A percentile compares a stretch with the other conserved stretches of the same genome.
phyloP scores from a whole-genome alignment of 2,329 filamentous ascomycete genomes.

The Epichloe gansuensis region DNA sequence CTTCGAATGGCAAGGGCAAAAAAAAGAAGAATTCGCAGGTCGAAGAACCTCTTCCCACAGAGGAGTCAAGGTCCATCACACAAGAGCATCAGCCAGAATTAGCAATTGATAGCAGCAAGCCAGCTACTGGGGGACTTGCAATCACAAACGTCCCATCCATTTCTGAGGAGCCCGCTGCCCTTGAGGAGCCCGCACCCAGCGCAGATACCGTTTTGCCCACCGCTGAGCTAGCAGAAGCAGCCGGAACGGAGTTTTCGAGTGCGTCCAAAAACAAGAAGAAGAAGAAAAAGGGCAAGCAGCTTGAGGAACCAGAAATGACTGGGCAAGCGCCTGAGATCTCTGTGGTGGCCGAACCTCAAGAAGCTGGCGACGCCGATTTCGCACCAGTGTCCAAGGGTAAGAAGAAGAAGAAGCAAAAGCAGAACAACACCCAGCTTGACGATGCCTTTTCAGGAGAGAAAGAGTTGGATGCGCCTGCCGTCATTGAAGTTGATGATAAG shows the following conservation, averaged over 20 bases:
- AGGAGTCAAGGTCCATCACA: neutral
- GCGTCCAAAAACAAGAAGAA: conserved; percentile 12
- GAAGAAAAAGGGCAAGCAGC: conserved; percentile 14
- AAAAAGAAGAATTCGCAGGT: conserved; percentile 6
- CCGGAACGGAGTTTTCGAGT: neutral
- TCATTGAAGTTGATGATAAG: neutral
- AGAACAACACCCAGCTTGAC: neutral
- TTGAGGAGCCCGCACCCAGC: neutral
- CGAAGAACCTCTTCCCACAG: neutral
- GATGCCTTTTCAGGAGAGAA: neutral
- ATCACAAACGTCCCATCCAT: neutral
- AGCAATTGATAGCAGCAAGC: neutral
- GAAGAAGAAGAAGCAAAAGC: neutral
- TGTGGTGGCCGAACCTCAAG: neutral
- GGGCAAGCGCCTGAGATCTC: conserved; percentile 3
- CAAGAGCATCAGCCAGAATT: neutral
- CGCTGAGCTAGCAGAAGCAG: neutral
- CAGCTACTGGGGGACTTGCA: neutral
- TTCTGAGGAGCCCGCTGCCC: neutral
- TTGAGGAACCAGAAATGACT: conserved; percentile 2
- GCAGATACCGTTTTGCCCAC: neutral
- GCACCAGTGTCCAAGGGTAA: neutral
- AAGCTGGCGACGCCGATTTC: neutral
- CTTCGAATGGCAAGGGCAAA: conserved; percentile 8
- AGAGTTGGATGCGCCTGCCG: neutral